Evolutionary conservation across 306 rosid genomes (phyloP).

Genomic region (Potentilla sterilis): DNA sequence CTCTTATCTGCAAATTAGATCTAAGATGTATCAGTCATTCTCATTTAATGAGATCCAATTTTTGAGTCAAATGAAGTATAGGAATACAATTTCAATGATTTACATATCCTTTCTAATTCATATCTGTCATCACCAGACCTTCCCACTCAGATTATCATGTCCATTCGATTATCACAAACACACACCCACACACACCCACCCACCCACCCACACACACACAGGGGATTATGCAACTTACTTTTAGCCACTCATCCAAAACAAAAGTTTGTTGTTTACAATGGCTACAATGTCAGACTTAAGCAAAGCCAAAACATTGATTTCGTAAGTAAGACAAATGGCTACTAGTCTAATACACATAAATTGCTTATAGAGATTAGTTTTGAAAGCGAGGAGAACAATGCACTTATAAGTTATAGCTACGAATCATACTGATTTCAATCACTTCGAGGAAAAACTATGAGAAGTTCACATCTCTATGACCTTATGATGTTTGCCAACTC

Average conservation of each 20-base stretch:
- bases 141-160: no score
- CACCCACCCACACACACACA: background rate
- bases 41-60: background rate
- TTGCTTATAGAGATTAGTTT: background rate
- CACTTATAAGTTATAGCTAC: background rate
- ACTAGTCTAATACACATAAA: background rate
- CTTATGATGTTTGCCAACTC: background rate
- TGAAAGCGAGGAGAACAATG: background rate
- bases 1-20: slow-evolving; percentile 8
- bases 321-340: background rate
- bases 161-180: no score
- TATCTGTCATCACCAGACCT: background rate
- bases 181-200: background rate
- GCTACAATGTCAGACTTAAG: background rate
- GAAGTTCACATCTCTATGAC: background rate
- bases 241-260: background rate
- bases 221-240: background rate
- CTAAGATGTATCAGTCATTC: background rate
- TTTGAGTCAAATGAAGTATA: background rate
- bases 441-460: background rate
- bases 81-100: background rate
- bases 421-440: background rate
- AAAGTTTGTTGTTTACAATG: background rate
- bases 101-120: background rate
- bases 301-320: background rate